These are phyloP conservation scores for Cajanus cajan DNA, from an alignment of 306 rosid species.

Conservation along the genomic window DNA sequence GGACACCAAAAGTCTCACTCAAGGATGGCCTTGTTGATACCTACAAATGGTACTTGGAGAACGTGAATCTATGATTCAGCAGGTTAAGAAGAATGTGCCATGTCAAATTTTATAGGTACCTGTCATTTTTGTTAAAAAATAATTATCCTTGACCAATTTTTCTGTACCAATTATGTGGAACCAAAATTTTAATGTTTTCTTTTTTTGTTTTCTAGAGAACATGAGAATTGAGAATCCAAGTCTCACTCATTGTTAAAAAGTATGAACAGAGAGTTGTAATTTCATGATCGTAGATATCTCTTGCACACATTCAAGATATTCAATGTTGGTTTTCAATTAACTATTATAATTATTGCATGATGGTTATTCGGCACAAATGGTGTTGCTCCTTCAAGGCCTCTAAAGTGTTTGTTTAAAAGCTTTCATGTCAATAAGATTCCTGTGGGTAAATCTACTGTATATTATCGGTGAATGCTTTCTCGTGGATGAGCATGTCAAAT, in stretches of 20 bases:
- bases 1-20: slow-evolving; percentile 84
- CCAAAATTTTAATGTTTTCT: slow-evolving; percentile 24
- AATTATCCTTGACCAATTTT: slow-evolving; percentile 19
- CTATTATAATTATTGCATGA: background rate
- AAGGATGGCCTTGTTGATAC: slow-evolving; percentile 90
- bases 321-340: background rate
- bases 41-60: slow-evolving; percentile 83
- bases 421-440: background rate
- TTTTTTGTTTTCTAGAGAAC: slow-evolving; percentile 5
- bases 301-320: background rate
- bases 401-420: background rate
- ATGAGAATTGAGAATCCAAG: slow-evolving; percentile 10
- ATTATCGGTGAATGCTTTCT: background rate
- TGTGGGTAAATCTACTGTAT: background rate
- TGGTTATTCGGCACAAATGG: background rate
- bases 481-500: background rate
- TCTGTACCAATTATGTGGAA: slow-evolving; percentile 40
- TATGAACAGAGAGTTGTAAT: slow-evolving; percentile 7
- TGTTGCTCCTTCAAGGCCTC: background rate
- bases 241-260: slow-evolving; percentile 24
- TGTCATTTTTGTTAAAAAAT: slow-evolving; percentile 29
- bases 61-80: slow-evolving; percentile 58
- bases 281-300: background rate
- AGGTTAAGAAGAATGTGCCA: slow-evolving; percentile 31
- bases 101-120: slow-evolving; percentile 23